Percentiles rank a stretch among this genome's conserved stretches.
Conservation (phyloP, 1,284 basidiomycete species). For the Fomitopsis schrenkii region DNA sequence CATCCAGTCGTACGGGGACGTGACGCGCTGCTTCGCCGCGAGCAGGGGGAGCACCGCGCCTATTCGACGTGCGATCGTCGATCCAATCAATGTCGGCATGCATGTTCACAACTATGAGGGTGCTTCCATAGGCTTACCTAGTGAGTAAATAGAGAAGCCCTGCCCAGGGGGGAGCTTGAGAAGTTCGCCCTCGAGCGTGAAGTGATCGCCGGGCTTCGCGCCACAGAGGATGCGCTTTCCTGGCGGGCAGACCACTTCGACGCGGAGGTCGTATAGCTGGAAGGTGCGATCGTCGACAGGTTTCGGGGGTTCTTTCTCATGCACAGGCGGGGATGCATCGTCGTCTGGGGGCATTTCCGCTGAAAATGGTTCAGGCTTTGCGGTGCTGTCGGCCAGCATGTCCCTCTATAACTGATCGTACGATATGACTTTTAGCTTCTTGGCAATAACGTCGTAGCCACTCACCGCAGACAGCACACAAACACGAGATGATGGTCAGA, state of each 20-base stretch:
- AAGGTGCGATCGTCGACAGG: conserved; percentile 17
- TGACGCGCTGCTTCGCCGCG: conserved; percentile 57
- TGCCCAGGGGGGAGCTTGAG: conserved; percentile 52
- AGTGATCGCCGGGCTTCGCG: conserved; percentile 58
- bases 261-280: conserved; percentile 53
- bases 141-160: conserved; percentile 63
- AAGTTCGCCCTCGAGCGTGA: conserved; percentile 60
- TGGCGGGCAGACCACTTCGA: conserved; percentile 54
- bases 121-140: conserved; percentile 36
- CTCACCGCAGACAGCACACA: background rate
- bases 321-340: background rate
- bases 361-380: no score
- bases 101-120: no score
- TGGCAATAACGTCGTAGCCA: background rate
- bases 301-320: background rate
- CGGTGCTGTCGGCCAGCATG: background rate
- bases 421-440: background rate
- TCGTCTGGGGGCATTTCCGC: no score
- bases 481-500: background rate
- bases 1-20: conserved; percentile 61
- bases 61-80: background rate
- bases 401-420: background rate
- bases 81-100: background rate
- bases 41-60: conserved; percentile 48
- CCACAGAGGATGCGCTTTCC: conserved; percentile 53